Percentiles rank a stretch among this genome's conserved stretches.
Evolutionary conservation across 768 basidiomycete genomes (phyloP).

Genomic region (Boletus reticuloceps): DNA sequence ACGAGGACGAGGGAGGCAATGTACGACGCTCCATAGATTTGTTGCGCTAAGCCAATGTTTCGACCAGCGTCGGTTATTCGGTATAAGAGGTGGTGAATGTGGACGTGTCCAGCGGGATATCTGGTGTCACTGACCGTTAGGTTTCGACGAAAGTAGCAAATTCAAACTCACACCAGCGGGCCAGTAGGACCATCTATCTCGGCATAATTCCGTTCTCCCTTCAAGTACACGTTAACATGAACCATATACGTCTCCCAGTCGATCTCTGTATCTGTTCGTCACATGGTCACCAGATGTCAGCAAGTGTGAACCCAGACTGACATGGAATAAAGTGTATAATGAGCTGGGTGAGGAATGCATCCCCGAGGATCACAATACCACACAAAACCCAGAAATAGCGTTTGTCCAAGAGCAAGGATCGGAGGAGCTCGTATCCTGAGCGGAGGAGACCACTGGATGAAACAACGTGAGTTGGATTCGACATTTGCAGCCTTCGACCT

Average conservation of each 20-base stretch:
- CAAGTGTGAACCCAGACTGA: constrained; percentile 39
- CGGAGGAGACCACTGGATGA: constrained; percentile 1
- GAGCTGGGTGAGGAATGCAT: constrained; percentile 74
- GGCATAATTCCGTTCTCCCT: constrained; percentile 82
- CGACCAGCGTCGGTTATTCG: constrained; percentile 57
- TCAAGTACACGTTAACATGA: constrained; percentile 74
- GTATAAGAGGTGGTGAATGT: constrained; percentile 74
- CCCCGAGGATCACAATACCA: constrained; percentile 62
- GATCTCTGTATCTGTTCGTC: constrained; percentile 86
- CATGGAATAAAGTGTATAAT: constrained; percentile 83
- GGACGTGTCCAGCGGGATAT: constrained; percentile 93
- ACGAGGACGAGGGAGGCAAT: constrained; percentile 60
- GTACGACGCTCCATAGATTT: constrained; percentile 77
- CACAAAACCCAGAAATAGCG: constrained; percentile 69
- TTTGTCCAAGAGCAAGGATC: constrained; percentile 43
- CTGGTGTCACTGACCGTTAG: constrained; percentile 45
- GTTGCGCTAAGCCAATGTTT: constrained; percentile 65
- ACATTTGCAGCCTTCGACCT: not conserved
- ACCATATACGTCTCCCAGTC: constrained; percentile 97
- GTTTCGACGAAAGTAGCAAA: not conserved
- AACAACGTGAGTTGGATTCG: not conserved
- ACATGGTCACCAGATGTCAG: constrained; percentile 14
- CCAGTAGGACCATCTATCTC: constrained; percentile 87
- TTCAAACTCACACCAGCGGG: constrained; percentile 71
- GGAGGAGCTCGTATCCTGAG: constrained; percentile 4